phyloP scores from a whole-genome alignment of 495 filamentous ascomycete species.

The Ramalina peruviana region DNA sequence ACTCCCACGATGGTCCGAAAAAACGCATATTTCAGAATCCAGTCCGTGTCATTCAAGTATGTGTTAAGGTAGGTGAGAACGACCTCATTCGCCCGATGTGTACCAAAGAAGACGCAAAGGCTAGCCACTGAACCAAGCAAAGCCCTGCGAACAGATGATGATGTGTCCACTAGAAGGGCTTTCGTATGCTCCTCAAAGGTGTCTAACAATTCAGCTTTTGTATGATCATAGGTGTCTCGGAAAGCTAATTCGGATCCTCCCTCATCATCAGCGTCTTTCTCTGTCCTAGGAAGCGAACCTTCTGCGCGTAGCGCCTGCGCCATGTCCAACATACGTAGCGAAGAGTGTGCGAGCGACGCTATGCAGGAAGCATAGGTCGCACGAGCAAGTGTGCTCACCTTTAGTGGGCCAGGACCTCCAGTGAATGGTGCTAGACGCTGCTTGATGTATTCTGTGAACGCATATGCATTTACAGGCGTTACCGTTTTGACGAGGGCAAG shows the following conservation, averaged over 20 bases:
- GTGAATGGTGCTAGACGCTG: constrained; percentile 66
- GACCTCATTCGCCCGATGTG: constrained; percentile 76
- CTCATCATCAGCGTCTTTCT: constrained; percentile 70
- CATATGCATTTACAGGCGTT: constrained; percentile 86
- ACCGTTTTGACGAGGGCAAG: constrained; percentile 75
- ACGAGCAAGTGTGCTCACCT: constrained; percentile 56
- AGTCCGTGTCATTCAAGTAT: constrained; percentile 91
- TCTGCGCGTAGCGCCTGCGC: constrained; percentile 78
- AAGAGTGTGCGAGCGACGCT: constrained; percentile 81
- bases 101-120: constrained; percentile 92
- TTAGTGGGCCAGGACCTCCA: constrained; percentile 34
- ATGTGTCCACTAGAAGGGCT: constrained; percentile 69
- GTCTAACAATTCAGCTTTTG: constrained; percentile 58
- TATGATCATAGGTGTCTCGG: constrained; percentile 70
- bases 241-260: constrained; percentile 44
- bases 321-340: constrained; percentile 75
- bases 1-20: constrained; percentile 93
- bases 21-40: constrained; percentile 92
- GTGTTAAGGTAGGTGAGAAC: constrained; percentile 93
- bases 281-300: constrained; percentile 61
- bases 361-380: constrained; percentile 88
- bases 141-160: constrained; percentile 78
- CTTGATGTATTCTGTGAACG: constrained; percentile 91
- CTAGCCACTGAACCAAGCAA: constrained; percentile 89
- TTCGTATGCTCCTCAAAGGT: constrained; percentile 83